Conservation (phyloP, 1,139 yeast genomes). For the Blastobotrys persicus region DNA sequence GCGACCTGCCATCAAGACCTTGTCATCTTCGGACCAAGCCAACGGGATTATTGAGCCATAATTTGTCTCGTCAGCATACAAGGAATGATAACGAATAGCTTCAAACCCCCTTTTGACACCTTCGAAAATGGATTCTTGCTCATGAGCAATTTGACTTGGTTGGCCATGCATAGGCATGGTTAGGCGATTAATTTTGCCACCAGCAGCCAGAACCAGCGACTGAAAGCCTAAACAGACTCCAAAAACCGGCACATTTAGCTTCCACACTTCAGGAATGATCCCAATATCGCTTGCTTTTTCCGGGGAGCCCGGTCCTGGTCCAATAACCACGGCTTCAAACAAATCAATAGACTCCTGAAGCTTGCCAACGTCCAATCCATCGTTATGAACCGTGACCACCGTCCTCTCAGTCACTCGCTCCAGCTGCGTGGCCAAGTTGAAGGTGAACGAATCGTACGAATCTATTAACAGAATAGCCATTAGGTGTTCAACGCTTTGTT, state of each 20-base stretch:
- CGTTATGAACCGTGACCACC: constrained; percentile 75
- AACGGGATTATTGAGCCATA: constrained; percentile 27
- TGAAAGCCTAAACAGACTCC: constrained; percentile 97
- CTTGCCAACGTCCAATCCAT: constrained; percentile 50
- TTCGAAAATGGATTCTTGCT: constrained; percentile 39
- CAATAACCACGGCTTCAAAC: constrained; percentile 80
- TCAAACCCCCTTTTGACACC: constrained; percentile 47
- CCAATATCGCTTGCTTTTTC: constrained; percentile 64
- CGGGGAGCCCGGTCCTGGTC: constrained; percentile 98
- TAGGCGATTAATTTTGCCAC: constrained; percentile 55
- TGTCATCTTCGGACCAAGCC: constrained; percentile 27
- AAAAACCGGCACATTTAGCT: constrained; percentile 57
- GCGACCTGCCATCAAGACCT: constrained; percentile 73
- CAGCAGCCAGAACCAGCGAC: constrained; percentile 66
- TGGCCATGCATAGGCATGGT: constrained; percentile 81
- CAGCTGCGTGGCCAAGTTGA: constrained; percentile 69
- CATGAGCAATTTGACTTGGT: constrained; percentile 51
- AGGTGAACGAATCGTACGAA: constrained; percentile 93
- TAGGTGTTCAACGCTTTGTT: not conserved
- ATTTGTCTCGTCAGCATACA: constrained; percentile 48
- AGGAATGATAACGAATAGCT: constrained; percentile 87
- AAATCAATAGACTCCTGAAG: constrained; percentile 41
- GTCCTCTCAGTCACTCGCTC: constrained; percentile 50
- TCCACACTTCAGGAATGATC: constrained; percentile 57
- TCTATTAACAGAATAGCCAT: constrained; percentile 66